These are phyloP conservation scores for Argentina anserina DNA, from an alignment of 306 rosid species.

Conservation along the genomic window DNA sequence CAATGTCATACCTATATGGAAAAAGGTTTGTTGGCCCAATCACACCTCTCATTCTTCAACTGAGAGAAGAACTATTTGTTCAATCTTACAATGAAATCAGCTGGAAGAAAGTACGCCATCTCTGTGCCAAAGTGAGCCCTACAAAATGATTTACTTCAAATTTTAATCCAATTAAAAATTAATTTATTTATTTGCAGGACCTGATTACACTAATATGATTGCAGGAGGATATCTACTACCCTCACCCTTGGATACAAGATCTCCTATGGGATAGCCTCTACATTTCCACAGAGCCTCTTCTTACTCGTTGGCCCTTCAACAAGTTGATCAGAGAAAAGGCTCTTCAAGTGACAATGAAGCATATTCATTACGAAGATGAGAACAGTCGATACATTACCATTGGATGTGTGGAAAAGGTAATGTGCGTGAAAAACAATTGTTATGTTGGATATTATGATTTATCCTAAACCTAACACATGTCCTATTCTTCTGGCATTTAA, in stretches of 20 bases:
- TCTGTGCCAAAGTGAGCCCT: slow-evolving; percentile 43
- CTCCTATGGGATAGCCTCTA: slow-evolving; percentile 67
- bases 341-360: slow-evolving; percentile 63
- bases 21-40: slow-evolving; percentile 63
- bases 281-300: slow-evolving; percentile 49
- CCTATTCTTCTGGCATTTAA: background rate
- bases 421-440: background rate
- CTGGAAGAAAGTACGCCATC: slow-evolving; percentile 58
- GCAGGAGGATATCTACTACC: slow-evolving; percentile 64
- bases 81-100: slow-evolving; percentile 44
- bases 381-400: slow-evolving; percentile 59
- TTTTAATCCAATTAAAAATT: background rate
- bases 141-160: background rate
- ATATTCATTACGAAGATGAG: slow-evolving; percentile 77
- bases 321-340: slow-evolving; percentile 52
- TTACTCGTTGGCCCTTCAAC: slow-evolving; percentile 70
- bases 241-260: slow-evolving; percentile 60
- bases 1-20: slow-evolving; percentile 71
- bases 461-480: background rate
- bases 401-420: slow-evolving; percentile 61
- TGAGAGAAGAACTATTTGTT: slow-evolving; percentile 46
- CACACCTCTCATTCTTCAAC: slow-evolving; percentile 56
- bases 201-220: background rate
- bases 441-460: background rate
- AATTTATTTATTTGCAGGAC: background rate